Percentiles rank a stretch among this genome's conserved stretches.
Conservation (phyloP, 345 rosid genomes). For the Salix koriyanagi region DNA sequence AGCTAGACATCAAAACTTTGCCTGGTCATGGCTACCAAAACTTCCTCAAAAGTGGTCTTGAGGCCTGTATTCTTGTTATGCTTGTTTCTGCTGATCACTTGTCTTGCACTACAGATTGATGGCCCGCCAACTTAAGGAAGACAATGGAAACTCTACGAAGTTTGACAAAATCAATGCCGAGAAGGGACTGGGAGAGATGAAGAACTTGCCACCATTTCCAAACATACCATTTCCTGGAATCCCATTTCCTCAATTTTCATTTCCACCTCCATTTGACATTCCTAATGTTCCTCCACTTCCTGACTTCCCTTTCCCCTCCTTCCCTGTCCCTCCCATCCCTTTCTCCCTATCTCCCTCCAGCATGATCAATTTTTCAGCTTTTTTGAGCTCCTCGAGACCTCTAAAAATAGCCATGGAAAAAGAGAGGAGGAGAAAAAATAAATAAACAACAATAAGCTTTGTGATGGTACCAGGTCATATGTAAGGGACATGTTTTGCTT, state of each 20-base stretch:
- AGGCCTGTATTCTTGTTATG: neutral
- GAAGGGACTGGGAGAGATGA: neutral
- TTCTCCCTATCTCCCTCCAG: neutral
- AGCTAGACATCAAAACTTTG: neutral
- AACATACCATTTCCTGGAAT: neutral
- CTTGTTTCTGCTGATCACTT: neutral
- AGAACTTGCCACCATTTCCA: slow-evolving; percentile 1
- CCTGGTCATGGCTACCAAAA: neutral
- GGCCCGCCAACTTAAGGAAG: neutral
- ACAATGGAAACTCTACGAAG: neutral
- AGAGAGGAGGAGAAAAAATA: neutral
- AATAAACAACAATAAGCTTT: neutral
- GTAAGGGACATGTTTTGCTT: neutral
- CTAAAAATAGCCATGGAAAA: neutral
- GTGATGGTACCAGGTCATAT: neutral
- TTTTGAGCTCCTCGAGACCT: neutral
- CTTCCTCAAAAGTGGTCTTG: neutral
- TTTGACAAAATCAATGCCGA: neutral
- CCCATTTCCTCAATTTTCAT: slow-evolving; percentile 12
- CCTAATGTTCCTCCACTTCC: slow-evolving; percentile 12
- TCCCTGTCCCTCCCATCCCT: slow-evolving; percentile 8
- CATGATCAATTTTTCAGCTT: neutral
- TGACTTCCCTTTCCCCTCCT: neutral
- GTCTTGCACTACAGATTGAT: neutral
- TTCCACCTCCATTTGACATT: slow-evolving; percentile 17